These are phyloP conservation scores for Chlorella ohadii DNA, from an alignment of 139 green algal species.

Conservation along the genomic window DNA sequence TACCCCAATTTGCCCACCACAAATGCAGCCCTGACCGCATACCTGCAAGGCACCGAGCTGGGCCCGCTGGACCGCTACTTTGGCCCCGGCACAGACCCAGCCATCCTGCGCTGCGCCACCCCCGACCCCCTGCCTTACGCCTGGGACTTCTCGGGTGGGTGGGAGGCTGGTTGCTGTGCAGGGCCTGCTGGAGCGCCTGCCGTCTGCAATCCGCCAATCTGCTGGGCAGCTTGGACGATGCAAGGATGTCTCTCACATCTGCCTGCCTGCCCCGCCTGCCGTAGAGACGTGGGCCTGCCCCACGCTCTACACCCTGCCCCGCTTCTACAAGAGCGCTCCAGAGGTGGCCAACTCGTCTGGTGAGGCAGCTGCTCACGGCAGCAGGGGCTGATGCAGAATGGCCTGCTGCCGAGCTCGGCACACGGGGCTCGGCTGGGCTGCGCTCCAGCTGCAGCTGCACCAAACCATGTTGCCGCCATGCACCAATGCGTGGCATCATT, in stretches of 20 bases:
- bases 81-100: neutral
- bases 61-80: constrained; percentile 30
- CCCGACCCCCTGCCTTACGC: constrained; percentile 5
- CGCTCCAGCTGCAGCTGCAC: no score
- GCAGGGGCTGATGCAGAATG: no score
- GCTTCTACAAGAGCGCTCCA: constrained; percentile 30
- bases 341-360: constrained; percentile 23
- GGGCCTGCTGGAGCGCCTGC: no score
- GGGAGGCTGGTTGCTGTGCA: neutral
- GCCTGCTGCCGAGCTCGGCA: no score
- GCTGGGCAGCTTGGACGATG: no score
- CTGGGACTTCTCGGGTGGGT: neutral
- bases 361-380: neutral
- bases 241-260: constrained; percentile 18
- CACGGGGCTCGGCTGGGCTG: no score
- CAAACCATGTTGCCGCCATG: no score
- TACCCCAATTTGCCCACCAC: no score
- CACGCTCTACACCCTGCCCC: constrained; percentile 46
- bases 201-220: no score
- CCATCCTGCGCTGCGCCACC: constrained; percentile 21
- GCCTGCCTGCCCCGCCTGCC: neutral
- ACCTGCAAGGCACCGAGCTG: constrained; percentile 8
- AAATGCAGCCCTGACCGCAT: constrained; percentile 16
- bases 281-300: constrained; percentile 16
- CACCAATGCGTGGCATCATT: no score